Conservation (phyloP, 805 yeast species). For the Blastobotrys americana region DNA sequence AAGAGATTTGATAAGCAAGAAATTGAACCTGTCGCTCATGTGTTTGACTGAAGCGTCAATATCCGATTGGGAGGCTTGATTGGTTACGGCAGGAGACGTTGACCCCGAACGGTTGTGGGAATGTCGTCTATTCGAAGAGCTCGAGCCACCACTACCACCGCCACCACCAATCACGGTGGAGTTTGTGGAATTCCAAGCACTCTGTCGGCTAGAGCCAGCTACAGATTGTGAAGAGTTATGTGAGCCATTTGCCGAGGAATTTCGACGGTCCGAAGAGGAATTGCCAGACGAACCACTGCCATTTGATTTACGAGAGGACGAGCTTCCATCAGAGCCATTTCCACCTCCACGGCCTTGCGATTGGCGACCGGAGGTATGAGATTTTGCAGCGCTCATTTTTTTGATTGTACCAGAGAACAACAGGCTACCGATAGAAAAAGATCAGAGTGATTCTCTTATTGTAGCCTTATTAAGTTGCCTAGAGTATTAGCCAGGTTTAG, state of each 20-base stretch:
- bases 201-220: neutral
- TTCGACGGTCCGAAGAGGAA: neutral
- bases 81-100: neutral
- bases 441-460: too few species aligned
- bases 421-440: too few species aligned
- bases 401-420: too few species aligned
- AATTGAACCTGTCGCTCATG: conserved; percentile 52
- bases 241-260: neutral
- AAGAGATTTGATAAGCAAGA: conserved; percentile 48
- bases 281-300: neutral
- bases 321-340: too few species aligned
- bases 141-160: neutral
- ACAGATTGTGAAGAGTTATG: too few species aligned
- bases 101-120: neutral
- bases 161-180: neutral
- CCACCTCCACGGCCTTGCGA: neutral
- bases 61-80: too few species aligned
- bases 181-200: neutral
- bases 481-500: too few species aligned
- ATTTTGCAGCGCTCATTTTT: too few species aligned
- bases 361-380: too few species aligned
- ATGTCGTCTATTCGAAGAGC: neutral
- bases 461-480: too few species aligned
- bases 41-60: conserved; percentile 26
- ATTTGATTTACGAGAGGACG: too few species aligned